Percentiles rank a stretch among this genome's conserved stretches.
These are phyloP conservation scores for Ceratobasidium sp. DNA, from an alignment of 1,284 basidiomycete genomes.

Conservation along the genomic window DNA sequence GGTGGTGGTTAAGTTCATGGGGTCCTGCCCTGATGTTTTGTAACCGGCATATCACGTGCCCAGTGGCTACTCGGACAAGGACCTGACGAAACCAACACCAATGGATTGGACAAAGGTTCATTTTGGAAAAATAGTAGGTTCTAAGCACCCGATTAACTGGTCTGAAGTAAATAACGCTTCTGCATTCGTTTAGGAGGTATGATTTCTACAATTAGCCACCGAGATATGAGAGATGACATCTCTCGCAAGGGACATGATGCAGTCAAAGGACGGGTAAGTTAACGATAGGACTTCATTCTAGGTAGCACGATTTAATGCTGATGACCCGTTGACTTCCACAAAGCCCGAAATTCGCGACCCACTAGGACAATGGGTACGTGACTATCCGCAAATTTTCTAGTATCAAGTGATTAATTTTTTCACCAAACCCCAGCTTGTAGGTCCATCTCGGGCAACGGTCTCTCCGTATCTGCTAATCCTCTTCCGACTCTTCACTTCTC, in stretches of 20 bases:
- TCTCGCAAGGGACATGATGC: background rate
- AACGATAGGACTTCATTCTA: background rate
- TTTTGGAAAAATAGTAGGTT: background rate
- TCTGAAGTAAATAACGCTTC: too few relatives aligned
- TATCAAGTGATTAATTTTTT: background rate
- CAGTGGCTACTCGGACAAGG: background rate
- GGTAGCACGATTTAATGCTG: too few relatives aligned
- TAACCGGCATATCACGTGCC: background rate
- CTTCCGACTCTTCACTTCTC: background rate
- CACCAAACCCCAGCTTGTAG: background rate
- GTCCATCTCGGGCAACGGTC: background rate
- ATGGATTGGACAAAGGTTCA: constrained; percentile 5
- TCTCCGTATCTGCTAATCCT: background rate
- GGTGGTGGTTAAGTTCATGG: background rate
- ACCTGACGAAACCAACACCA: background rate
- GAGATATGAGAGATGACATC: background rate
- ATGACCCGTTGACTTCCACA: background rate
- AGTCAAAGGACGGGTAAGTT: constrained; percentile 4
- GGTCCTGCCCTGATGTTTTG: background rate
- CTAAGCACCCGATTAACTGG: too few relatives aligned
- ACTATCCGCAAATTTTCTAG: background rate
- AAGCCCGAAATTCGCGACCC: constrained; percentile 1
- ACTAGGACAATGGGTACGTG: constrained; percentile 4
- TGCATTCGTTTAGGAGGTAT: background rate
- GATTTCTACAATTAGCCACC: background rate